Base-by-base conservation (phyloP, 805 yeast genomes). In the Wickerhamiella nectarea region DNA sequence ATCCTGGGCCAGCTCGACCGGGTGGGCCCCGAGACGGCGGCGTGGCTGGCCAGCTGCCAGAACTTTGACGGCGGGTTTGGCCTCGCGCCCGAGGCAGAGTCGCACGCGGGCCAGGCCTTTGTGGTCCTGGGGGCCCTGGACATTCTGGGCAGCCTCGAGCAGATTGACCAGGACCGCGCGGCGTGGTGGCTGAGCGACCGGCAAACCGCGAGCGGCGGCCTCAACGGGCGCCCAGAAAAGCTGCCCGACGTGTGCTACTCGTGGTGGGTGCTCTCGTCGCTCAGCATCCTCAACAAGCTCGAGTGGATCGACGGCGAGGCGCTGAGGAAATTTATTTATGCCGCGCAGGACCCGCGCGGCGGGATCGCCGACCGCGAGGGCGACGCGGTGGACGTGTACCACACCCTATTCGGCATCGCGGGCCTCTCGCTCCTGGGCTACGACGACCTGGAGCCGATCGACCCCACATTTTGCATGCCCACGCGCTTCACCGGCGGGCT, bases 61-160 rank as follows among this genome's bases (percentile, higher is more conserved):
- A 91, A 91, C 59, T 89, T 85, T 57, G 98, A 91, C 58, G 99
- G 98, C 3, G 95, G 94, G 0, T 91, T 81, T 67, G 98, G 98
- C 0, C 67, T 83, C 62, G 75, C 76, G 7, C 97, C 98, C 0
- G 95, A 95, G 0, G 89, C 94, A 0, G 99, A 91, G 60, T 77
- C 89, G 37, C 99, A 91, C 60, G 79, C 94, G 1, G 96, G 95
- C 7, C 53, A 47, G 54, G 58, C 78, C 0, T 86, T 85, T 54
- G 83, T 93, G 0, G 86, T 94, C 49, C 58, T 91, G 1, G 97
- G 80, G 0, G 71, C 93, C 0, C 65, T 91, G 38, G 81, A 86
- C 2, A 78, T 91, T 9, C 69, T 75, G 11, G 71, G 71, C 37
- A 63, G 69, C 14, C 58, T 89, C 19, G 76, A 80, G 51, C 48